phyloP scores from a whole-genome alignment of 73 alveolate species.

The Tetrahymena thermophila region DNA sequence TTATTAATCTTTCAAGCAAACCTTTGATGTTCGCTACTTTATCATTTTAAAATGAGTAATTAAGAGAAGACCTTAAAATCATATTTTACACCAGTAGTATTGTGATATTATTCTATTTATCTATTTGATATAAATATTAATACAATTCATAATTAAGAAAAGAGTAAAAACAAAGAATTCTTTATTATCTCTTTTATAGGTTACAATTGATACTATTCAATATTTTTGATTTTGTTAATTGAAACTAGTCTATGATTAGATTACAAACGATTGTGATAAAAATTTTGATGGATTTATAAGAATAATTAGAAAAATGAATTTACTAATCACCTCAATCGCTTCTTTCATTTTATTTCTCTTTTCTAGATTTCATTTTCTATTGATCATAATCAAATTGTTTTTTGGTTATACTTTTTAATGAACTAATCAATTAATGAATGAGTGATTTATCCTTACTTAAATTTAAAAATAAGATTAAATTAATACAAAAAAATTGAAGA shows the following conservation, averaged over 20 bases:
- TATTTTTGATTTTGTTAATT: not conserved
- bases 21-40: not conserved
- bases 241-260: no score
- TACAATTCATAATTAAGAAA: not conserved
- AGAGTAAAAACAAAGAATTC: not conserved
- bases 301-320: no score
- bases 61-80: not conserved
- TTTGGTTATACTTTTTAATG: not conserved
- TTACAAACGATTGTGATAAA: not conserved
- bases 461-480: no score
- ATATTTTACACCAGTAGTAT: not conserved
- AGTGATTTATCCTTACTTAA: no score
- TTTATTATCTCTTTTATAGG: not conserved
- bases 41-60: not conserved
- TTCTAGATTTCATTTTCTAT: not conserved
- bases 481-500: no score
- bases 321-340: not conserved
- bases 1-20: no score
- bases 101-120: not conserved
- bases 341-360: not conserved
- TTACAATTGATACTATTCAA: not conserved
- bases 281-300: not conserved
- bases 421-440: no score
- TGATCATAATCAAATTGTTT: no score
- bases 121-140: not conserved